Evolutionary conservation across 2,329 filamentous ascomycete genomes (phyloP).

Genomic region (Grosmannia clavigera): DNA sequence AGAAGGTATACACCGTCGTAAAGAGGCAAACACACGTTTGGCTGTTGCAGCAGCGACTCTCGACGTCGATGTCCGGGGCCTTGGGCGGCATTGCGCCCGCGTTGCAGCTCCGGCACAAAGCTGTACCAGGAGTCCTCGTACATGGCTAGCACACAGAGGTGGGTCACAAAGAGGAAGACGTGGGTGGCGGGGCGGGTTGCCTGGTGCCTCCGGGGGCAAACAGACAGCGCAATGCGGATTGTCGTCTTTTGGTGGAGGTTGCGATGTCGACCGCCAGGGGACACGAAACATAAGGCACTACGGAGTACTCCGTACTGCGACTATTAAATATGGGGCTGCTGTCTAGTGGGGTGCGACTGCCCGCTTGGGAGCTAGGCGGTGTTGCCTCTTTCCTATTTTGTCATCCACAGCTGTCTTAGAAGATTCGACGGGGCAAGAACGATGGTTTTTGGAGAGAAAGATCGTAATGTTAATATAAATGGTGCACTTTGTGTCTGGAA

Average conservation of each 20-base stretch:
- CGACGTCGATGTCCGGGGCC: conserved; percentile 48
- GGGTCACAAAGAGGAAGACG: not conserved
- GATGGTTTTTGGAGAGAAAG: not conserved
- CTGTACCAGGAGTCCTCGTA: conserved; percentile 81
- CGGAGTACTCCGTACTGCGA: not conserved
- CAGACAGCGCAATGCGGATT: not conserved
- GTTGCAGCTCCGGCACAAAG: conserved; percentile 52
- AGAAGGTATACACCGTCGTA: not conserved
- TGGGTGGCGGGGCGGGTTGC: not conserved
- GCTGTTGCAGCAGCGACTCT: conserved; percentile 56
- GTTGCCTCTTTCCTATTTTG: not conserved
- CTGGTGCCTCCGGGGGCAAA: not conserved
- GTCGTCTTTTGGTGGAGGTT: not conserved
- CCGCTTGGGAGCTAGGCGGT: not conserved
- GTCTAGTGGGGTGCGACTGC: not conserved
- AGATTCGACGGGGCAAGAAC: not conserved
- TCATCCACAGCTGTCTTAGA: not conserved
- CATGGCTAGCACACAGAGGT: conserved; percentile 31
- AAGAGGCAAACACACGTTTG: conserved; percentile 36
- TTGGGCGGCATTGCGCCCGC: conserved; percentile 29
- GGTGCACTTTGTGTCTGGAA: not conserved
- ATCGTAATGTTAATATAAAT: not conserved
- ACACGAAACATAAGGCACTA: not conserved
- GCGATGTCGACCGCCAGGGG: not conserved
- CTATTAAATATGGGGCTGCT: not conserved